Base-by-base conservation (phyloP, 1,284 basidiomycete species). In the Trametes hirsuta region DNA sequence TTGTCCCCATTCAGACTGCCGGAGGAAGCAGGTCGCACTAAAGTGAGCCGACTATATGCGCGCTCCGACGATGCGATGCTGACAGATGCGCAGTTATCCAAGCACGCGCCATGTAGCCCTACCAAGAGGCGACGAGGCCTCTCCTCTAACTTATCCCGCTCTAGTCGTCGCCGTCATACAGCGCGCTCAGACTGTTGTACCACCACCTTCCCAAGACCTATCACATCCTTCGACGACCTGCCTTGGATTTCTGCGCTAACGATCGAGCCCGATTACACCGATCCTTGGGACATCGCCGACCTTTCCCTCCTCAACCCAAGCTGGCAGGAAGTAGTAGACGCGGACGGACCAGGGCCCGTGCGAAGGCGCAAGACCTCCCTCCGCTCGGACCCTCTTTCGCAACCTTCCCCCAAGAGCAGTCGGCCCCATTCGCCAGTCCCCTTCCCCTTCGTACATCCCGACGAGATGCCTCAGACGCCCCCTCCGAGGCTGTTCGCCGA, bases 161-260 rank as follows among this genome's bases (percentile, higher is more conserved):
- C 69, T 21, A 45, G 64, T 4, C 70, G 71, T 30, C 70, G 71
- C 42, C 71, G 72, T 42, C 71, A 69, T 48, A 66, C 62, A 52
- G 36, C 63, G 22, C 68, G 71, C 14, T 30, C 69, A 41, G 73
- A 74, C 49, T 71, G 70, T 53, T 65, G 66, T 58, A 59, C 68
- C 53, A 64, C 58, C 54, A 68, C 62, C 53, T 50, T 66, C 21
- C 48, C 58, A 12, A 61, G 63, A 36, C 63, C 67, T 25, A 48
- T 55, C 40, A 60, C 66, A n/a, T 60, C 67, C 34, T 69, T 74
- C 62, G 73, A 74, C 63, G 57, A 65, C 42, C 60, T 74, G 6
- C 69, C 73, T 8, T 74, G 73, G 73, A 71, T 73, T n/a, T 69
- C 70, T 21, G 66, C 69, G n/a, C 45, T 74, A 14, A 60, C 68